phyloP scores from a whole-genome alignment of 148 eudicot genomes.

The Nepenthes gracilis region DNA sequence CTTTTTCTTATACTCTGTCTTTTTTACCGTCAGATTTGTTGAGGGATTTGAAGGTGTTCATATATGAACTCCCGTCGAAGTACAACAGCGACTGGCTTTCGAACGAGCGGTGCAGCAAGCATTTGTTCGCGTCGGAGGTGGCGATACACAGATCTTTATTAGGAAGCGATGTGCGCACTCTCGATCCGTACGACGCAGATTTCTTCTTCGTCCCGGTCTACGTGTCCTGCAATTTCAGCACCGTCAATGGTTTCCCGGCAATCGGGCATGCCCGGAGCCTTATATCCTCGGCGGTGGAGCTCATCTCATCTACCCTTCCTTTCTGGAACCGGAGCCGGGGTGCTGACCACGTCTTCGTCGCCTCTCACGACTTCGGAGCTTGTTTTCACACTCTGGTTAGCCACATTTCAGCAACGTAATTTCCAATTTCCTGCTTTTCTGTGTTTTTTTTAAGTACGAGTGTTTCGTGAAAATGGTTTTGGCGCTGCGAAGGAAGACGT shows the following conservation, averaged over 20 bases:
- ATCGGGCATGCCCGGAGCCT: slow-evolving; percentile 62
- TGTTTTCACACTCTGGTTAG: slow-evolving; percentile 83
- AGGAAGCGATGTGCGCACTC: slow-evolving; percentile 28
- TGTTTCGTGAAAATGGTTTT: background rate
- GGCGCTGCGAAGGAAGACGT: slow-evolving; percentile 48
- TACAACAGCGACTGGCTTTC: slow-evolving; percentile 57
- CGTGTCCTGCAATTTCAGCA: slow-evolving; percentile 77
- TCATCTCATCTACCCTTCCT: slow-evolving; percentile 36
- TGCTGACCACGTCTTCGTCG: slow-evolving; percentile 72
- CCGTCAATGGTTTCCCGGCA: slow-evolving; percentile 73
- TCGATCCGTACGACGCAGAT: slow-evolving; percentile 61
- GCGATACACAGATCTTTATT: slow-evolving; percentile 65
- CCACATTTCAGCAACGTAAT: too few relatives aligned
- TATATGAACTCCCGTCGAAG: slow-evolving; percentile 59
- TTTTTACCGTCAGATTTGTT: slow-evolving; percentile 7
- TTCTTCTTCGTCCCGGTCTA: slow-evolving; percentile 85
- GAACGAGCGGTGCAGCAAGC: slow-evolving; percentile 46
- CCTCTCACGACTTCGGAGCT: slow-evolving; percentile 82
- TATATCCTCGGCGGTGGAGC: slow-evolving; percentile 38
- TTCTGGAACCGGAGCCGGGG: slow-evolving; percentile 76
- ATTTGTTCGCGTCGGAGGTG: slow-evolving; percentile 79
- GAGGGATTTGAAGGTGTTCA: slow-evolving; percentile 39
- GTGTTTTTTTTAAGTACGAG: background rate
- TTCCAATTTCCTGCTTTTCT: background rate
- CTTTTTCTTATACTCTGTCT: background rate